A percentile compares a stretch with the other conserved stretches of the same genome.
These are phyloP conservation scores for Fusarium tjaetaba DNA, from an alignment of 2,329 filamentous ascomycete genomes.

Conservation along the genomic window DNA sequence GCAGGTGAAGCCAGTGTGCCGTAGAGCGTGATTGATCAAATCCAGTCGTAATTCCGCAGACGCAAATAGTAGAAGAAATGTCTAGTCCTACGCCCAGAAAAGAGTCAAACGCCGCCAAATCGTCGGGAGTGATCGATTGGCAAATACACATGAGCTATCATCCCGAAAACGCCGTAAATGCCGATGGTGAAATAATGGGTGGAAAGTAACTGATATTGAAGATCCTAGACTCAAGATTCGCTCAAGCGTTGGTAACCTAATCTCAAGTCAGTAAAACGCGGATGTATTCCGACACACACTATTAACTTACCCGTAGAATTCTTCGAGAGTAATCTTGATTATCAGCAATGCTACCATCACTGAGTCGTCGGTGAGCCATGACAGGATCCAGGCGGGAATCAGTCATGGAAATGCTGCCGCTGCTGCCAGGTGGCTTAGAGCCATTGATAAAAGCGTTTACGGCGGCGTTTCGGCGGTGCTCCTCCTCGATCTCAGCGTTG, in stretches of 20 bases:
- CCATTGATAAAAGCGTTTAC: constrained; percentile 79
- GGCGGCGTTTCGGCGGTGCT: constrained; percentile 82
- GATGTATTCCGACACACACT: background rate
- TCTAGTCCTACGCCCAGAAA: constrained; percentile 52
- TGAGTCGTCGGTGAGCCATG: constrained; percentile 84
- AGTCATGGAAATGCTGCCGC: constrained; percentile 74
- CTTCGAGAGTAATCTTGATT: constrained; percentile 96
- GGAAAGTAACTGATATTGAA: constrained; percentile 6
- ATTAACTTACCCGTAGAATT: constrained; percentile 81
- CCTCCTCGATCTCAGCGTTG: constrained; percentile 82
- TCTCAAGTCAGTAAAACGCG: background rate
- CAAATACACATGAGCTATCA: constrained; percentile 52
- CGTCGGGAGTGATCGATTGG: constrained; percentile 46
- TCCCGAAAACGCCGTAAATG: constrained; percentile 57
- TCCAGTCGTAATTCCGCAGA: constrained; percentile 46
- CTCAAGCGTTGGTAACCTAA: constrained; percentile 64
- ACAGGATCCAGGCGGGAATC: constrained; percentile 90
- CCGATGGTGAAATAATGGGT: constrained; percentile 43
- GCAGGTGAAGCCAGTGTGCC: constrained; percentile 45
- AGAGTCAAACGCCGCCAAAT: constrained; percentile 51
- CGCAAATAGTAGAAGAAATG: constrained; percentile 41
- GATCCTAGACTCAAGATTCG: constrained; percentile 20
- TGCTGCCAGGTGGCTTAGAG: constrained; percentile 69
- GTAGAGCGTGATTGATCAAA: constrained; percentile 43
- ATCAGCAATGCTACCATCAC: constrained; percentile 95